Evolutionary conservation across 2,329 filamentous ascomycete species (phyloP), one percentile per base, ranked within the genome.

Genomic region (Venturia effusa): DNA sequence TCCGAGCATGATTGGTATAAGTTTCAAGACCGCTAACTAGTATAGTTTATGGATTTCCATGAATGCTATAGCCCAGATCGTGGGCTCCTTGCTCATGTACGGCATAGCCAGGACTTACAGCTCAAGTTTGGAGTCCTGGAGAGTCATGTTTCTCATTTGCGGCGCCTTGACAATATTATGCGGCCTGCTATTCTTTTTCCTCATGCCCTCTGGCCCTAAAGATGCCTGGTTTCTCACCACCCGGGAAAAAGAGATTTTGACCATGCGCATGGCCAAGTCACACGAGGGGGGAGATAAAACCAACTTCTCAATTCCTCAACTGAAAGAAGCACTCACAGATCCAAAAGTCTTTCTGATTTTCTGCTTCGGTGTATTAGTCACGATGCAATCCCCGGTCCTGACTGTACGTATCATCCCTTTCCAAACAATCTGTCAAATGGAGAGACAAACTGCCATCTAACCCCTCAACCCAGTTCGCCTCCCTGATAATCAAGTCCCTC

Each of bases 401-500:
- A 27, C 22, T 2, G 45, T 51, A 51, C 45, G 45, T 24, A 48
- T 7, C 43, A 22, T 48, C 6, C 43, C 4, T 15, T 11, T 10
- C n/a, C n/a, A n/a, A n/a, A n/a, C n/a, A n/a, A n/a, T n/a, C n/a
- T n/a, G n/a, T n/a, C n/a, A n/a, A n/a, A n/a, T n/a, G n/a, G n/a
- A n/a, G n/a, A n/a, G n/a, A n/a, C n/a, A n/a, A n/a, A n/a, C n/a
- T n/a, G n/a, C n/a, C n/a, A n/a, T n/a, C n/a, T n/a, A n/a, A n/a
- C n/a, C n/a, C n/a, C n/a, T n/a, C n/a, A n/a, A n/a, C 45, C 22
- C 10, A 51, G 45, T 51, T 51, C 10, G 78, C 79, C 1, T 80
- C 78, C 0, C 73, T 82, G 5, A 76, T 82, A 24, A 82, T 82
- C 68, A 77, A 78, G 55, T 73, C 71, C 13, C 73, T 81, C 6